These are phyloP conservation scores for Thermothelomyces thermophilus DNA, from an alignment of 2,329 filamentous ascomycete genomes.

Conservation along the genomic window DNA sequence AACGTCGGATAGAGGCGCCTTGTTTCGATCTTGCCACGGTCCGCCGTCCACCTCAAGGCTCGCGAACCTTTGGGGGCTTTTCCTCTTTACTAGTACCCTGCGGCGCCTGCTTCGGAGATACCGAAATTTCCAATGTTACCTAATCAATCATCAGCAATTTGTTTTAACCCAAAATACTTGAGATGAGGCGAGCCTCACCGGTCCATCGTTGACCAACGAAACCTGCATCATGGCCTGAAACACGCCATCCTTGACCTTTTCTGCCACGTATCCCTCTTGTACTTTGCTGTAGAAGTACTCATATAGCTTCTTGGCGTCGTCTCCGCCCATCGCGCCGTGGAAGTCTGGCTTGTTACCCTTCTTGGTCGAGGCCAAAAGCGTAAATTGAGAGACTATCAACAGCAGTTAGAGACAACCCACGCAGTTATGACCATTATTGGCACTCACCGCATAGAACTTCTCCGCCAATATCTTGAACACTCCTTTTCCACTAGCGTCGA, in stretches of 20 bases:
- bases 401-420: background rate
- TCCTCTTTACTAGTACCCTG: slow-evolving; percentile 5
- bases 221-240: slow-evolving; percentile 99
- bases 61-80: background rate
- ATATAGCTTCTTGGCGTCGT: slow-evolving; percentile 75
- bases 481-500: slow-evolving; percentile 72
- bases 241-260: slow-evolving; percentile 85
- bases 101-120: background rate
- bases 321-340: slow-evolving; percentile 73
- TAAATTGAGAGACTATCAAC: slow-evolving; percentile 84
- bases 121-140: slow-evolving; percentile 36
- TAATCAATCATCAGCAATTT: slow-evolving; percentile 19
- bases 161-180: background rate
- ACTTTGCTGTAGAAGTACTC: slow-evolving; percentile 76
- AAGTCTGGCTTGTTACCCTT: slow-evolving; percentile 96
- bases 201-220: slow-evolving; percentile 78
- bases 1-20: background rate
- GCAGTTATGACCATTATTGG: background rate
- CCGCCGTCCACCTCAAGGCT: background rate
- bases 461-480: slow-evolving; percentile 78
- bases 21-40: background rate
- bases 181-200: slow-evolving; percentile 38
- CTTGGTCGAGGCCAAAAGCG: slow-evolving; percentile 83
- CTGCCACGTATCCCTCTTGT: slow-evolving; percentile 60
- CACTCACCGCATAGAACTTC: slow-evolving; percentile 85